These are phyloP conservation scores for Ustanciosporium gigantosporum DNA, from an alignment of 1,284 basidiomycete genomes.

Conservation along the genomic window DNA sequence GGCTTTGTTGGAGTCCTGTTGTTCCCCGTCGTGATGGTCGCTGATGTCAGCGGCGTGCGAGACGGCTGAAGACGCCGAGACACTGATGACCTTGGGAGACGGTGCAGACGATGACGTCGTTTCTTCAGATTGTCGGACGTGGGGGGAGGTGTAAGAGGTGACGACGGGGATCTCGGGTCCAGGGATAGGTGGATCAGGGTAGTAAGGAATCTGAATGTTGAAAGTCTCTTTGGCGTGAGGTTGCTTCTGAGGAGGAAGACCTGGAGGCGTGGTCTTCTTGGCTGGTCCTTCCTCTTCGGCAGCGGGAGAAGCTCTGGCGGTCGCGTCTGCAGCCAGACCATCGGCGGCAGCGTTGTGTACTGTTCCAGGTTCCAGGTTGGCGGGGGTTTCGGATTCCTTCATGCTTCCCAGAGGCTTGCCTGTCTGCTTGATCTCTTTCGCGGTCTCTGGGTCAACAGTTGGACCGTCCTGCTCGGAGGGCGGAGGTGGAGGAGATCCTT, in stretches of 20 bases:
- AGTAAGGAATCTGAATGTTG: slow-evolving; percentile 51
- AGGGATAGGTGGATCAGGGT: slow-evolving; percentile 36
- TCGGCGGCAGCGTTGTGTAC: slow-evolving; percentile 40
- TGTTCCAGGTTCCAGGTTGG: slow-evolving; percentile 40
- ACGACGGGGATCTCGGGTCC: slow-evolving; percentile 41
- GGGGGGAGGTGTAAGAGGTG: slow-evolving; percentile 45
- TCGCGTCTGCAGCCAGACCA: slow-evolving; percentile 27
- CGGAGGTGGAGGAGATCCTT: slow-evolving; percentile 9
- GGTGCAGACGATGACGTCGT: slow-evolving; percentile 7
- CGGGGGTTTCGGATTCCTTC: slow-evolving; percentile 35
- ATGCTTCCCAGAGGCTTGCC: slow-evolving; percentile 36
- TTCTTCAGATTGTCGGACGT: slow-evolving; percentile 15
- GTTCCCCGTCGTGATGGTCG: slow-evolving; percentile 6
- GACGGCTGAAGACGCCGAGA: slow-evolving; percentile 37
- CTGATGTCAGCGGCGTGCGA: slow-evolving; percentile 31
- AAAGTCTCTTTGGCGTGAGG: slow-evolving; percentile 43
- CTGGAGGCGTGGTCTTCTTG: slow-evolving; percentile 41
- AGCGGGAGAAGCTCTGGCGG: slow-evolving; percentile 25
- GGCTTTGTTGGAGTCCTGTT: background rate
- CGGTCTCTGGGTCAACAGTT: slow-evolving; percentile 27
- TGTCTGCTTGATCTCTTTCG: slow-evolving; percentile 19
- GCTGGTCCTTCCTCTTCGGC: slow-evolving; percentile 20
- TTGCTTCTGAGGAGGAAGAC: slow-evolving; percentile 39
- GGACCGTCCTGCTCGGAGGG: slow-evolving; percentile 5
- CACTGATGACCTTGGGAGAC: slow-evolving; percentile 34